These are phyloP conservation scores for Arabidopsis suecica DNA, from an alignment of 345 rosid species.

Conservation along the genomic window DNA sequence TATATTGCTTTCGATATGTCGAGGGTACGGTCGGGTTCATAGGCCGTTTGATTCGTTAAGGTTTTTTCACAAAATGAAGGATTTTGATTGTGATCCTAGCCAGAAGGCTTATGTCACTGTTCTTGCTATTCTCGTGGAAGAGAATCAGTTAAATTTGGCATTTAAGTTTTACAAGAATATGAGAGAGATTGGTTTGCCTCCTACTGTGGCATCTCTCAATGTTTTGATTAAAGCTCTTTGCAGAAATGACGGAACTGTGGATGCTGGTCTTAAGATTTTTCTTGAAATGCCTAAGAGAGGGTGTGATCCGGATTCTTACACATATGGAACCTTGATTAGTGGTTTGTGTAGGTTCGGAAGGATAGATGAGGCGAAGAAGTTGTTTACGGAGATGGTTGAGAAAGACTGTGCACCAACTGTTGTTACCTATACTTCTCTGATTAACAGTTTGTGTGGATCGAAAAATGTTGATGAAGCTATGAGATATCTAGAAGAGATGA, in stretches of 20 bases:
- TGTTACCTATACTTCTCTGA: slow-evolving; percentile 80
- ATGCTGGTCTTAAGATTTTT: slow-evolving; percentile 77
- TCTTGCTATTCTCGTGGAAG: slow-evolving; percentile 76
- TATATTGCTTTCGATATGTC: slow-evolving; percentile 65
- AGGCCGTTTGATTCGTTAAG: slow-evolving; percentile 71
- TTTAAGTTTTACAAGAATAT: slow-evolving; percentile 72
- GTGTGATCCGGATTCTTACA: slow-evolving; percentile 77
- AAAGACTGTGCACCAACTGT: slow-evolving; percentile 78
- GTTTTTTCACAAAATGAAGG: slow-evolving; percentile 74
- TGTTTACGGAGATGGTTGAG: slow-evolving; percentile 76
- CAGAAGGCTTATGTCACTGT: slow-evolving; percentile 62
- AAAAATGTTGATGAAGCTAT: slow-evolving; percentile 63
- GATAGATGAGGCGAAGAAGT: slow-evolving; percentile 66
- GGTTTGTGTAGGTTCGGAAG: slow-evolving; percentile 75
- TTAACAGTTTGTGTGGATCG: slow-evolving; percentile 73
- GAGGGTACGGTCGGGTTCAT: slow-evolving; percentile 84
- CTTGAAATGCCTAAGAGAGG: slow-evolving; percentile 78
- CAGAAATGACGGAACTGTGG: slow-evolving; percentile 63
- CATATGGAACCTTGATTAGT: slow-evolving; percentile 88
- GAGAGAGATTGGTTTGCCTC: slow-evolving; percentile 66
- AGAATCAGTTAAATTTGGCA: slow-evolving; percentile 68
- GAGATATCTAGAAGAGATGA: slow-evolving; percentile 76
- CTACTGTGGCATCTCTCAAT: slow-evolving; percentile 73
- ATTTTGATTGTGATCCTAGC: slow-evolving; percentile 62
- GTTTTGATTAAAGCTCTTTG: slow-evolving; percentile 89